phyloP scores from a whole-genome alignment of 306 rosid species.

The Gastrolobium villosum region DNA sequence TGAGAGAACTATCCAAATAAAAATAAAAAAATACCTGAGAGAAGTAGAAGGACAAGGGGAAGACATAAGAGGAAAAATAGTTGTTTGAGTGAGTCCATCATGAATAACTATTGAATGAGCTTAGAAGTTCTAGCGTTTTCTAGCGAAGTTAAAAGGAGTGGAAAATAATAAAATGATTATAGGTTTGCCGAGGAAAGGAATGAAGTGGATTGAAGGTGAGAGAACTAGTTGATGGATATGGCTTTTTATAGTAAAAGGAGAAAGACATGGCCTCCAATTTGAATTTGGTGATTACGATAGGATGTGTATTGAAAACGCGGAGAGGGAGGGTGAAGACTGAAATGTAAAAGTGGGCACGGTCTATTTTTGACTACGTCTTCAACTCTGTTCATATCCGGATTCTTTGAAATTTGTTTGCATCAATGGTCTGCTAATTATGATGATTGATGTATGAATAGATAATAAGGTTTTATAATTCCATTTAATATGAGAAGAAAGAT shows the following conservation, averaged over 20 bases:
- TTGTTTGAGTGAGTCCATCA: slow-evolving; percentile 35
- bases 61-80: slow-evolving; percentile 18
- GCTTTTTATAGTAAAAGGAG: slow-evolving; percentile 4
- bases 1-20: no score
- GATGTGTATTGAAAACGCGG: neutral
- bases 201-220: neutral
- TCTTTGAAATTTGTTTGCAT: no score
- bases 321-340: neutral
- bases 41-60: slow-evolving; percentile 6
- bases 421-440: no score
- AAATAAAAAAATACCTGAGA: slow-evolving; percentile 8
- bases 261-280: neutral
- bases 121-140: neutral
- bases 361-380: neutral
- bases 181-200: neutral
- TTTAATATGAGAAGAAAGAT: no score
- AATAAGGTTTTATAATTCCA: no score
- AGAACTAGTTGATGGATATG: neutral
- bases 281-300: neutral
- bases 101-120: no score
- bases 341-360: neutral
- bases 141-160: neutral
- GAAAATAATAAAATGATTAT: neutral
- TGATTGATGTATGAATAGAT: no score
- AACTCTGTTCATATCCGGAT: no score